Base-by-base conservation (phyloP, 2,329 filamentous ascomycete genomes). In the Fusarium graminum region DNA sequence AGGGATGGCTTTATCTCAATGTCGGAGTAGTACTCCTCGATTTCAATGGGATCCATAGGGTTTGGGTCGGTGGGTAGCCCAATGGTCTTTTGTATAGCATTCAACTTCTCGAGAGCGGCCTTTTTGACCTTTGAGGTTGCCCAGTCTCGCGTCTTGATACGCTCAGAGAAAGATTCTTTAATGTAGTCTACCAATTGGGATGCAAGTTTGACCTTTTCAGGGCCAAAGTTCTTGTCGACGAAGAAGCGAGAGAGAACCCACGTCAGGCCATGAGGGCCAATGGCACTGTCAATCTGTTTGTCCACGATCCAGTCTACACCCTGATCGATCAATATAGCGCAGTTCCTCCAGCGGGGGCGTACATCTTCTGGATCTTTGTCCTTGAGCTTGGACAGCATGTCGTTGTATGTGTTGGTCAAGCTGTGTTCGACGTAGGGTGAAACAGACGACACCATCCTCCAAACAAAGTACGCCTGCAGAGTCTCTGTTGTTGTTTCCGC, bases 181-280 rank as follows among this genome's bases (percentile, higher is more conserved):
- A 93, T 89, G 65, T 91, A 88, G 11, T 85, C 84, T n/a, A 92
- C 85, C 67, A 93, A 88, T 52, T 87, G 83, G 58, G 92, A 87
- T 16, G 89, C 89, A 43, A 91, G 85, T 6, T 85, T 78, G 73
- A 91, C 90, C 0, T 88, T 88, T 19, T 87, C 84, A 13, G 88
- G 83, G 0, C 88, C 87, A 70, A 92, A 92, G 2, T 88, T 84
- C 46, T 86, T 86, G 63, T 92, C 85, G 3, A 92, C 82, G 65
- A 89, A 93, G 78, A 92, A 92, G 22, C 88, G 86, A 72, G 88
- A 90, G 16, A 91, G 78, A 46, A 90, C 88, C 89, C 89, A 92
- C 4, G 85, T 85, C 22, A 92, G 74, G 7, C 85, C 83, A 22
- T 49, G 43, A 8, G 59, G 55, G 7, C 42, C 42, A 4, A 58